Base-by-base conservation (phyloP, 2,329 filamentous ascomycete genomes). In the Colletotrichum tofieldiae region DNA sequence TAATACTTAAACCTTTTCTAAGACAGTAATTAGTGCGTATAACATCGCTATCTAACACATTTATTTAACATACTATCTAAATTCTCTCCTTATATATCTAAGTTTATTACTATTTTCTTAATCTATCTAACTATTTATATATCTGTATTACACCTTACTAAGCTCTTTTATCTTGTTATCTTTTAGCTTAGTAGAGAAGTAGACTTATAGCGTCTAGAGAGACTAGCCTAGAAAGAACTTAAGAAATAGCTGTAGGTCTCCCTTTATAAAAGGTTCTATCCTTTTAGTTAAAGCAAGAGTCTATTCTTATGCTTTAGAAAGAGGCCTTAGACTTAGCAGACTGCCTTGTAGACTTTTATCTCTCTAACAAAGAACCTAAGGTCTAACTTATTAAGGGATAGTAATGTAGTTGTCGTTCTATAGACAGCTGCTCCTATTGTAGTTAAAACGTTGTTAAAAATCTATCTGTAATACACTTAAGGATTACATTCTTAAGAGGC, bases 161-260 rank as follows among this genome's bases (percentile, higher is more conserved):
- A 60, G 56, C 39, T 11, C 39, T 60, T 59, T 60, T 45, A 45
- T 60, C 39, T 60, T 23, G 16, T 45, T 23, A 43, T 47, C 16
- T n/a, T 61, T 61, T 8, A 61, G 58, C 58, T 60, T 60, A 20
- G 26, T 47, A 60, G 26, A 60, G 26, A 60, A 60, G 58, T 47
- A 16, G 18, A 60, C 41, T 35, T 60, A 18, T 6, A 64, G 61
- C 49, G 49, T 32, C 49, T 37, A 23, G 9, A 45, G 37, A 64
- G 61, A 64, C 47, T 49, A 23, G 49, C 49, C 49, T 3, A 29
- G 59, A 62, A 64, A 64, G 3, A 43, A 29, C 9, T 54, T 5
- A 5, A 32, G 29, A 32, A 32, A 32, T 5, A 32, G 29, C 3
- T 32, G 14, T 64, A 23, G 61, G 43, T 64, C n/a, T 55, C 16